Evolutionary conservation across 1,139 yeast species (phyloP), one percentile per base, ranked within the genome.

Genomic region (Hemisphaericaspora subhashii): DNA sequence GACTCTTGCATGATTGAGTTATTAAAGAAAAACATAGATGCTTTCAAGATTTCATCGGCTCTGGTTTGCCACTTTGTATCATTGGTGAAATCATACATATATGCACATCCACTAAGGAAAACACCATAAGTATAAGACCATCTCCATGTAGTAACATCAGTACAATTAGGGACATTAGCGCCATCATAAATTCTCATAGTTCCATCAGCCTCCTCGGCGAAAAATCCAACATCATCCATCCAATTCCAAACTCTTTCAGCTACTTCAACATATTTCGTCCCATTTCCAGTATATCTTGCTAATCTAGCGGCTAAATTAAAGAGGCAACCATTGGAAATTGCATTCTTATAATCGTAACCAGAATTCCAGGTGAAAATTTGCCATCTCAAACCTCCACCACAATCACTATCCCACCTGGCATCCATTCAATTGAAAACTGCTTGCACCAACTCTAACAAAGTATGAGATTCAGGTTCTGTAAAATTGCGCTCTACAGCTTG

Each of bases 91-190:
- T 83, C 76, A 61, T 83, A 84, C 57, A 86, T 57, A 54, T 78
- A 83, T 1, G 95, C 94, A 44, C 79, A 62, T 1, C 95, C 95
- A 2, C 85, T 69, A 54, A 86, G 58, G 59, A 83, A 61, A 22
- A 84, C 69, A n/a, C 90, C 95, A 57, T 83, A 84, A 56, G 86
- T 84, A 59, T 86, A 86, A 12, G 88, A 76, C 94, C 94, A 86
- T 56, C 79, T 79, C 29, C 71, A 68, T 28, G 63, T 61, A 25
- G 80, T 70, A 30, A 79, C 54, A 22, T 70, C 68, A 3, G 80
- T 53, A 58, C 95, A 86, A 62, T 81, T 77, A 42, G 65, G 60
- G 34, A 79, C 70, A 46, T 74, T 66, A n/a, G 87, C 86, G 47
- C 95, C 95, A 58, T 86, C 95, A 54, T 74, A 81, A 25, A 84